Conservation (phyloP, 2,329 filamentous ascomycete species). For the Cladophialophora yegresii region DNA sequence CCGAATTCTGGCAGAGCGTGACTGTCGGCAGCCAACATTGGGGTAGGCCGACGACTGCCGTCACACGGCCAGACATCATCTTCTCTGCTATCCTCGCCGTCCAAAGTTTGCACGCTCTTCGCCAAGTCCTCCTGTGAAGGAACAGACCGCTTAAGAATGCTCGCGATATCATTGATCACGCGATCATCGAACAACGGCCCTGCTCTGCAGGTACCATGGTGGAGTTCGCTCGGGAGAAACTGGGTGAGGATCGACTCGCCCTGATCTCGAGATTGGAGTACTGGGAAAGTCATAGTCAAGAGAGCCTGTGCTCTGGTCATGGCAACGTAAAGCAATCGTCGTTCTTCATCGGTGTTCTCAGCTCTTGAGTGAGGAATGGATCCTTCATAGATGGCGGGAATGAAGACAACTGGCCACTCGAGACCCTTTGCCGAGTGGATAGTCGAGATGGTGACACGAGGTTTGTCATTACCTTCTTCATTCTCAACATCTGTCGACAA, state of each 20-base stretch:
- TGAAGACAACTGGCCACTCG: conserved; percentile 94
- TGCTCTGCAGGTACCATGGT: conserved; percentile 57
- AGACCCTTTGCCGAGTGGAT: conserved; percentile 95
- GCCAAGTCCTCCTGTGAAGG: conserved; percentile 61
- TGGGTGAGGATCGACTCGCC: conserved; percentile 68
- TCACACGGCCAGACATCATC: conserved; percentile 70
- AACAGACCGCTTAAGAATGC: conserved; percentile 66
- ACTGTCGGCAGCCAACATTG: conserved; percentile 37
- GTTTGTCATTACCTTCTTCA: conserved; percentile 55
- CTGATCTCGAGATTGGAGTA: conserved; percentile 63
- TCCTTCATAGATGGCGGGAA: conserved; percentile 85
- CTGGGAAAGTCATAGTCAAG: conserved; percentile 79
- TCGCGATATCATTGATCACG: conserved; percentile 66
- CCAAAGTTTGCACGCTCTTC: conserved; percentile 49
- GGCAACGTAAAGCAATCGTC: conserved; percentile 86
- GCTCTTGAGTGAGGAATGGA: conserved; percentile 86
- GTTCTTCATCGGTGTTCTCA: conserved; percentile 84
- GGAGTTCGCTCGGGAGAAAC: conserved; percentile 65
- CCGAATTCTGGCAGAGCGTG: conserved; percentile 19
- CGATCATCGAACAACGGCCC: conserved; percentile 70
- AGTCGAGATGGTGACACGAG: conserved; percentile 83
- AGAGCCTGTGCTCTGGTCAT: conserved; percentile 92
- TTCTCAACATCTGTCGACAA: conserved; percentile 75
- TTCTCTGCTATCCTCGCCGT: conserved; percentile 53
- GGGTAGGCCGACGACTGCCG: conserved; percentile 51